phyloP scores from a whole-genome alignment of 352 stramenopile species.

The Aphanomyces cochlioides region DNA sequence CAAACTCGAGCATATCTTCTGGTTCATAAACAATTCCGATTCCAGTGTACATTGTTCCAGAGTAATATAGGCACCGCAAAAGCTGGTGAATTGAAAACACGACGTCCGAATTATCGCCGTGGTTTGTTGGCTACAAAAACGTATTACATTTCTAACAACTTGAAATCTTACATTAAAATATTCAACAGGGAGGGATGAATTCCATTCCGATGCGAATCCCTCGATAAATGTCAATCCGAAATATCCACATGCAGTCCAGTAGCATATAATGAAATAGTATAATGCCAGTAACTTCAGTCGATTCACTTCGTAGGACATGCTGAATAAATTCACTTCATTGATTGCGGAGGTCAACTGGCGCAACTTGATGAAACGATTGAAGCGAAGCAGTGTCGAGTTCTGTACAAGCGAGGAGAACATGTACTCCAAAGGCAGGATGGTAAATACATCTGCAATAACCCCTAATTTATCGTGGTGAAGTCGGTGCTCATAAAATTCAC shows the following conservation, averaged over 20 bases:
- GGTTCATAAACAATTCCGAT: slow-evolving; percentile 22
- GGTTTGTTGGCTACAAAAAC: slow-evolving; percentile 3
- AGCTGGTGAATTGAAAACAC: slow-evolving; percentile 15
- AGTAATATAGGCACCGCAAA: slow-evolving; percentile 24
- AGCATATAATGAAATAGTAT: slow-evolving; percentile 28
- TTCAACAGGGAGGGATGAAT: slow-evolving; percentile 28
- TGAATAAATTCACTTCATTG: slow-evolving; percentile 30
- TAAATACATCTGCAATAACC: slow-evolving; percentile 13
- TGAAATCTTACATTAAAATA: slow-evolving; percentile 25
- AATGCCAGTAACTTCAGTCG: slow-evolving; percentile 34
- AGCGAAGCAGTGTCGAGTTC: slow-evolving; percentile 12
- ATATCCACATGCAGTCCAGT: slow-evolving; percentile 34
- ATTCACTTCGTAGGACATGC: slow-evolving; percentile 27
- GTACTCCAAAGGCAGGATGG: slow-evolving; percentile 22
- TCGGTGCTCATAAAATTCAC: slow-evolving; percentile 27
- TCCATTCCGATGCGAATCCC: slow-evolving; percentile 30
- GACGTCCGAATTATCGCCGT: neutral
- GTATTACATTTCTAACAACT: slow-evolving; percentile 1
- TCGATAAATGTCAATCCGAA: slow-evolving; percentile 36
- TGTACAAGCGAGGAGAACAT: slow-evolving; percentile 3
- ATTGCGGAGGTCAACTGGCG: slow-evolving; percentile 25
- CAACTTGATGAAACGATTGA: slow-evolving; percentile 29
- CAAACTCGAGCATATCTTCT: slow-evolving; percentile 10
- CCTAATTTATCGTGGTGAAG: neutral
- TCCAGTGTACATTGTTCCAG: slow-evolving; percentile 21